Base-by-base conservation (phyloP, 768 basidiomycete species). In the Chalciporus sphaerocephalus region DNA sequence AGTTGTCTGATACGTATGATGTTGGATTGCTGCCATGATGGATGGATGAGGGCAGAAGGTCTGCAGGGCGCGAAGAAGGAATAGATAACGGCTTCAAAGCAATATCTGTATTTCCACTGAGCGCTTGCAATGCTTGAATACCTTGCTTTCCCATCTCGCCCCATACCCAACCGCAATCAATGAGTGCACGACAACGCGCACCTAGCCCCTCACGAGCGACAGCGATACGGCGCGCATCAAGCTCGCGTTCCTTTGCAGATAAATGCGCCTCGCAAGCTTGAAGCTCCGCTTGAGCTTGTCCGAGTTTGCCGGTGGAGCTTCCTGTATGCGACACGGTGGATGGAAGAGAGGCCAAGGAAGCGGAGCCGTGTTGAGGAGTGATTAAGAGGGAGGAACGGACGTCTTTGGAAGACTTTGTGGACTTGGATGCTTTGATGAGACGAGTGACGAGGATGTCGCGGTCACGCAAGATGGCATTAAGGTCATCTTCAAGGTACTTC, bases 261-360 rank as follows among this genome's bases (percentile, higher is more conserved):
- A 92, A 73, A 44, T 85, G 85, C 0, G 76, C 70, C 58, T 92
- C 89, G 61, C 90, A 92, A 8, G 87, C 90, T 55, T 89, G 88
- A 16, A 92, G 70, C 51, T 91, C 85, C 0, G 82, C 69, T 52
- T 91, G 89, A 0, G 88, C 87, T 2, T 78, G 67, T 0, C 70
- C 69, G 7, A 88, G 73, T 57, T 87, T 88, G 15, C 66, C 37
- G 34, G 49, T 65, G 24, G 59, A 50, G 15, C 42, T 50, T 17
- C 55, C 51, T 18, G 55, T 45, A 16, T 51, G 25, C 46, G 56
- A 59, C 51, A 61, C 59, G 16, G 61, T 52, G 2, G 71, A 69
- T 0, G 64, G 57, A 15, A 75, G 55, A 12, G 74, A 73, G 25
- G 75, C 58, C 11, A 73, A 68, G 3, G 76, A 74, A 11, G 74